A percentile compares a stretch with the other conserved stretches of the same genome.
Evolutionary conservation across 129 eudicot genomes (phyloP).

Genomic region (Gnaphalium uliginosum): DNA sequence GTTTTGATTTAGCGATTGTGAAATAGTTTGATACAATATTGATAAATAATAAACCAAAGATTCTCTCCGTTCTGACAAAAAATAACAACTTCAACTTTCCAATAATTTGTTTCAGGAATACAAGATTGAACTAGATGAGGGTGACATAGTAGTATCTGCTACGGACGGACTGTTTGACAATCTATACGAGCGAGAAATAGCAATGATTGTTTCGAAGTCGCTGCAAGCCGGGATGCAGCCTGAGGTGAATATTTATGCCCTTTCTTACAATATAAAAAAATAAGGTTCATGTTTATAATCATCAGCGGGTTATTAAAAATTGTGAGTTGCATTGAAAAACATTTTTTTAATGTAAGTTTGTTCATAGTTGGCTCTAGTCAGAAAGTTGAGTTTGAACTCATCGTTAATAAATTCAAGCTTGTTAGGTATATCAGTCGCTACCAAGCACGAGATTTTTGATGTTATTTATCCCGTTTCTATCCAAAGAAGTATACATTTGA

Average conservation of each 20-base stretch:
- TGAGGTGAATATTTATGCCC: slow-evolving; percentile 41
- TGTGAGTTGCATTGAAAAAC: neutral
- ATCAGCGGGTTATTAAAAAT: neutral
- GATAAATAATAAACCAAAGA: neutral
- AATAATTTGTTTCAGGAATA: slow-evolving; percentile 42
- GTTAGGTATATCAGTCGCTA: neutral
- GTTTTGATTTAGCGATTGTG: slow-evolving; percentile 11
- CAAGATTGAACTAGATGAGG: slow-evolving; percentile 65
- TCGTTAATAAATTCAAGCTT: slow-evolving; percentile 3
- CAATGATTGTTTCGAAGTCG: slow-evolving; percentile 53
- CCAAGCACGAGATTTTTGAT: neutral
- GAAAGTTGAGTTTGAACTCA: slow-evolving; percentile 10
- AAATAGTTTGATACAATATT: slow-evolving; percentile 14
- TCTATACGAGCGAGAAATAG: slow-evolving; percentile 73
- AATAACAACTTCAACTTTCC: neutral
- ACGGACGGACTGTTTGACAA: slow-evolving; percentile 97
- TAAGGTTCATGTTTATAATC: neutral
- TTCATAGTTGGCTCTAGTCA: neutral
- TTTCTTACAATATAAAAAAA: neutral
- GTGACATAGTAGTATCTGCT: slow-evolving; percentile 68
- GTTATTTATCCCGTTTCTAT: neutral
- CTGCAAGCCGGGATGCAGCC: slow-evolving; percentile 49
- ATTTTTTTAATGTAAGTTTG: neutral
- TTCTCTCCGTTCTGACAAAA: neutral
- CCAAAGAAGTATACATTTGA: neutral